Conservation (phyloP, 2,329 filamentous ascomycete species). For the Colletotrichum chrysophilum region DNA sequence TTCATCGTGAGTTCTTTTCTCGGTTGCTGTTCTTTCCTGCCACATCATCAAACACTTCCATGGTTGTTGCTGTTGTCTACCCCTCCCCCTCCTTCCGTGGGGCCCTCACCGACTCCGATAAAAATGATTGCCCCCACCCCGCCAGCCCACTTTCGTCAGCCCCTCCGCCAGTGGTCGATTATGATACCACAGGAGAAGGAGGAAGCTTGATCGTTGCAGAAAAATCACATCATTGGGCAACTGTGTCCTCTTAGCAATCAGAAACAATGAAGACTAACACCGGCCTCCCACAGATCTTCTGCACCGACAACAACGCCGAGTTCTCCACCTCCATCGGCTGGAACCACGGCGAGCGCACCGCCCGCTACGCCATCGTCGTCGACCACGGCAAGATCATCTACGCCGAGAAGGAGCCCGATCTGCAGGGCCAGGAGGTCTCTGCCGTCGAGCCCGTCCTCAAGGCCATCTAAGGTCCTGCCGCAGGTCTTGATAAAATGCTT, state of each 20-base stretch:
- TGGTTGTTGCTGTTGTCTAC: neutral
- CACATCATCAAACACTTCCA: neutral
- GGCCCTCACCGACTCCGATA: slow-evolving; percentile 16
- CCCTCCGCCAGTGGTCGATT: neutral
- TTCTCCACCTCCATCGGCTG: slow-evolving; percentile 84
- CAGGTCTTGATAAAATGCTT: neutral
- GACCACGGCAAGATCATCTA: slow-evolving; percentile 86
- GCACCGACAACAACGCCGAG: slow-evolving; percentile 70
- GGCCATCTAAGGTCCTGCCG: slow-evolving; percentile 45
- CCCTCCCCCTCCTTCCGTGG: slow-evolving; percentile 13
- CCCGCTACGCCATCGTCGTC: slow-evolving; percentile 79
- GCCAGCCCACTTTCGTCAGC: slow-evolving; percentile 10
- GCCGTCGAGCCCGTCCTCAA: slow-evolving; percentile 61
- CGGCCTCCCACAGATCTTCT: slow-evolving; percentile 63
- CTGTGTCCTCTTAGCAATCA: neutral
- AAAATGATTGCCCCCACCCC: neutral
- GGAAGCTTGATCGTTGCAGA: neutral
- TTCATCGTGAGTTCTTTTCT: slow-evolving; percentile 51
- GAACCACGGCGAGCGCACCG: slow-evolving; percentile 76
- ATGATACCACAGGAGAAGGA: neutral
- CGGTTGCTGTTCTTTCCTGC: neutral
- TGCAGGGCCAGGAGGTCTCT: slow-evolving; percentile 50
- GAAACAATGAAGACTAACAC: neutral
- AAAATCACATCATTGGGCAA: neutral
- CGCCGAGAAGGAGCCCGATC: slow-evolving; percentile 72